phyloP scores from a whole-genome alignment of 129 eudicot species.

The Flaveria ramosissima region DNA sequence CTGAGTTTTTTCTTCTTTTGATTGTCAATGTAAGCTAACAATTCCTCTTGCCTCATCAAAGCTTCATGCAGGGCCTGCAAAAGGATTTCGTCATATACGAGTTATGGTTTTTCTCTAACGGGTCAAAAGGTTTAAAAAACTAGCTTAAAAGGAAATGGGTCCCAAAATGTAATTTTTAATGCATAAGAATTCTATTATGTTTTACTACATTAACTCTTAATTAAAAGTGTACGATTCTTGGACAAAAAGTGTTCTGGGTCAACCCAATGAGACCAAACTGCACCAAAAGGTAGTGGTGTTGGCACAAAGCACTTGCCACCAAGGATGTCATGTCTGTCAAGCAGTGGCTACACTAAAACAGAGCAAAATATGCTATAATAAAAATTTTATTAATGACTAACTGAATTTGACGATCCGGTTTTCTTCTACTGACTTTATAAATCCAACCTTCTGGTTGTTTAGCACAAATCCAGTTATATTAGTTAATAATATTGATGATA shows the following conservation, averaged over 20 bases:
- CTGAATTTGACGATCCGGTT: too few relatives aligned
- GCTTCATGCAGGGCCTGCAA: slow-evolving; percentile 89
- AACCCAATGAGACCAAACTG: not conserved
- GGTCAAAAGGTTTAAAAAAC: not conserved
- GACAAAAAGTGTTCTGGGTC: not conserved
- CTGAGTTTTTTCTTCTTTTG: slow-evolving; percentile 70
- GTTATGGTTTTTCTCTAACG: not conserved
- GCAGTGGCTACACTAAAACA: not conserved
- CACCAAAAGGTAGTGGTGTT: not conserved
- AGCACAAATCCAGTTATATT: too few relatives aligned
- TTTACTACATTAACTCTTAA: not conserved
- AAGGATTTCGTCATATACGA: not conserved
- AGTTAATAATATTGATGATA: too few relatives aligned
- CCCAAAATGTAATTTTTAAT: not conserved
- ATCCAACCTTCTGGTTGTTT: too few relatives aligned
- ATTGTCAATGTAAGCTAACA: slow-evolving; percentile 79
- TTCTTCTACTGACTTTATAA: too few relatives aligned
- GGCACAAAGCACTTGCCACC: not conserved
- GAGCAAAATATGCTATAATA: too few relatives aligned
- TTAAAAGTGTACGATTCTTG: not conserved
- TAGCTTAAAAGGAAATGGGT: not conserved
- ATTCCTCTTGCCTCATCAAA: slow-evolving; percentile 93
- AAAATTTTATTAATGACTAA: too few relatives aligned
- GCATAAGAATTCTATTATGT: not conserved
- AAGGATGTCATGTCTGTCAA: not conserved